Conservation (phyloP, 352 stramenopile species). For the Phytopythium mirpurense region DNA sequence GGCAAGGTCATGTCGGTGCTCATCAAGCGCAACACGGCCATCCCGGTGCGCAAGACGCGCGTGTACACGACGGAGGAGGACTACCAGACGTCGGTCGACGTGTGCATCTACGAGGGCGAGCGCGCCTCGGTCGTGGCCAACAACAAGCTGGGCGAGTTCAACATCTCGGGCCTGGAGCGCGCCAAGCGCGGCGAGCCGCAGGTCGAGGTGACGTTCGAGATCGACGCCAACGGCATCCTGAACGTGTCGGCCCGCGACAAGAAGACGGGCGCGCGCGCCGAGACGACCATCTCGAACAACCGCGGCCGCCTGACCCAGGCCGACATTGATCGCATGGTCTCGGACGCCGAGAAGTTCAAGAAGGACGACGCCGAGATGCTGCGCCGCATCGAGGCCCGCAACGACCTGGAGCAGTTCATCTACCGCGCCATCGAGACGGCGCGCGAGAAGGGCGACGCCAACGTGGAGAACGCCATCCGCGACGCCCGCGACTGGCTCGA, state of each 20-base stretch:
- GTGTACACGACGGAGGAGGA: constrained; percentile 68
- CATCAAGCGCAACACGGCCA: constrained; percentile 87
- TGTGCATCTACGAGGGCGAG: constrained; percentile 89
- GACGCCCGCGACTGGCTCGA: constrained; percentile 88
- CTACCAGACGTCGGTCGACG: constrained; percentile 83
- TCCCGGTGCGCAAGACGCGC: constrained; percentile 81
- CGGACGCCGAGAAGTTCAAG: constrained; percentile 69
- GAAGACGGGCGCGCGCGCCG: constrained; percentile 58
- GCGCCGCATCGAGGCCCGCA: constrained; percentile 59
- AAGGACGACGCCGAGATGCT: constrained; percentile 71
- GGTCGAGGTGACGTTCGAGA: constrained; percentile 88
- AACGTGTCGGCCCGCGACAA: constrained; percentile 88
- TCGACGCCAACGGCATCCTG: constrained; percentile 92
- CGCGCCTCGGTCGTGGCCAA: constrained; percentile 85
- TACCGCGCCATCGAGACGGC: constrained; percentile 67
- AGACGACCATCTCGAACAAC: constrained; percentile 77
- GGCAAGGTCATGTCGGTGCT: constrained; percentile 88
- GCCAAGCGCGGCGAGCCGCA: constrained; percentile 87
- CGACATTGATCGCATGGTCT: constrained; percentile 69
- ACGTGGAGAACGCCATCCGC: constrained; percentile 74
- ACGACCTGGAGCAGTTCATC: constrained; percentile 67
- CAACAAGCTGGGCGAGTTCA: constrained; percentile 92
- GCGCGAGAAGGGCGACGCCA: constrained; percentile 60
- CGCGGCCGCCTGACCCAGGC: constrained; percentile 59
- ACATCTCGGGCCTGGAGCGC: constrained; percentile 85